Conservation (phyloP, 78 protist species). For the Creolimax fragrantissima region DNA sequence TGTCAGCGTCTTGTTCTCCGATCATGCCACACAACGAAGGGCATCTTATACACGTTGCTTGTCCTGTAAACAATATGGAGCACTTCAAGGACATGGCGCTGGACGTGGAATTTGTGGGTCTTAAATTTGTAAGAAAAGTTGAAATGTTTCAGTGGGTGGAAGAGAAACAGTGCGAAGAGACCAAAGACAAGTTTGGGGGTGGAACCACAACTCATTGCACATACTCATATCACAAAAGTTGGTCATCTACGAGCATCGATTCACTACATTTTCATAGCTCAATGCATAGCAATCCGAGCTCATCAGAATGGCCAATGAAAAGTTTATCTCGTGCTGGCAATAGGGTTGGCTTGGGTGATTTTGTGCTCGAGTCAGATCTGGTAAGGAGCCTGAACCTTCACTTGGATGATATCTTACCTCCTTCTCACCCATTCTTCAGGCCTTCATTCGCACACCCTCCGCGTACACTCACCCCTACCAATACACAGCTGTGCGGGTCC, state of each 20-base stretch:
- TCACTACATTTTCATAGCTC: not conserved
- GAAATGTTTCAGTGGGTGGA: slow-evolving; percentile 1
- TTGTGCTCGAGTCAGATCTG: not conserved
- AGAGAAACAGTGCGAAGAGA: not conserved
- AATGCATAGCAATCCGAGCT: not conserved
- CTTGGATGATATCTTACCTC: not conserved
- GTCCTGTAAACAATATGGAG: not conserved
- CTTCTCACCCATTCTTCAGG: not conserved
- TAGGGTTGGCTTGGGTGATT: not conserved
- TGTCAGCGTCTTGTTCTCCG: not conserved
- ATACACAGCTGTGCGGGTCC: slow-evolving; percentile 1
- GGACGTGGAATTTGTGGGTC: not conserved
- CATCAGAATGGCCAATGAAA: not conserved
- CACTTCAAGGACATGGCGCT: not conserved
- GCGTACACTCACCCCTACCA: not conserved
- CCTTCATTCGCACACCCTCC: not conserved
- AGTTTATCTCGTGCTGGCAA: not conserved
- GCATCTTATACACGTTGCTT: not conserved
- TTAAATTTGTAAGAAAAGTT: not conserved
- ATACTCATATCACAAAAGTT: not conserved
- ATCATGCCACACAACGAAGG: not conserved
- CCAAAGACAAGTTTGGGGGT: not conserved
- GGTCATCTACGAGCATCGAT: not conserved
- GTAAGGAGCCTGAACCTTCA: not conserved
- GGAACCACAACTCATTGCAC: not conserved